Evolutionary conservation across 805 yeast species (phyloP), one percentile per base, ranked within the genome.

Genomic region (Torulaspora maleeae): DNA sequence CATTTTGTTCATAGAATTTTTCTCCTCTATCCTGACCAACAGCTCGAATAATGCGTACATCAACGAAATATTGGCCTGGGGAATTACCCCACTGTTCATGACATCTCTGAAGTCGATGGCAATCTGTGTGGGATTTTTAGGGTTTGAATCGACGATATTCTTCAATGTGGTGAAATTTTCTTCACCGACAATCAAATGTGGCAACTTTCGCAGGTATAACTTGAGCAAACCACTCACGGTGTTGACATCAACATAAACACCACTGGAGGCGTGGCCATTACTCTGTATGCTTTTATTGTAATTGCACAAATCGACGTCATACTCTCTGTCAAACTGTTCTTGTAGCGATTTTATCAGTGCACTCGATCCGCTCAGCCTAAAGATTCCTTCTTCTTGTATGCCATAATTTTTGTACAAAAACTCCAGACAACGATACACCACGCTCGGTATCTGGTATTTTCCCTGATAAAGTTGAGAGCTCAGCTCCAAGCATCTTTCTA

Each of bases 281-380:
- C 56, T 54, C 7, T 50, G 58, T 3, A 48, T 41, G 8, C 27
- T 39, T n/a, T 49, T 44, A 34, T 57, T 40, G 61, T 68, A 55
- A 29, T 66, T 64, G 50, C 72, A 74, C 42, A 90, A 70, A 58
- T 86, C 88, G 36, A 86, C 70, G 61, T 90, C 96, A 46, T 76
- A 75, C 4, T 75, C 72, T 10, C 62, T 71, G 60, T 89, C 86
- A 69, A 85, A 91, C 38, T 68, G 72, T 38, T 78, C 86, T 56
- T 82, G 86, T 47, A 86, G 72, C 33, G 72, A 77, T 51, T 82
- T 78, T 32, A 86, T 87, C 42, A 83, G 74, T 1, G 88, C 76
- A 45, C 89, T 84, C 29, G 95, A 86, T 3, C 98, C 98, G 65
- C 90, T 86, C 46, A 89, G 70, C 50, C 99, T 74, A 70, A 93